Base-by-base conservation (phyloP, 108 stramenopile species). In the Cyclotella baltica region DNA sequence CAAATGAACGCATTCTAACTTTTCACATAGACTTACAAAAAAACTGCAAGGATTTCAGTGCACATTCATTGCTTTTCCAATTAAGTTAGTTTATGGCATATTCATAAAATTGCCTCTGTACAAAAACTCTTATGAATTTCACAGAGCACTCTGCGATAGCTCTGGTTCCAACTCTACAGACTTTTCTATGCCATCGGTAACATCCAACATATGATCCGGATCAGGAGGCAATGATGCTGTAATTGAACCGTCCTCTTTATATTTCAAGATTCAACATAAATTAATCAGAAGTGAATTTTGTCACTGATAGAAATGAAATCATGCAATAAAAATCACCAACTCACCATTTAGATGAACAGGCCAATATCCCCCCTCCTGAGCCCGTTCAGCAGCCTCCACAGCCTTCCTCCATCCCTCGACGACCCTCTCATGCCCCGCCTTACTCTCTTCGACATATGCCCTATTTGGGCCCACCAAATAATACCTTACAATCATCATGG, bases 361-460 rank as follows among this genome's bases (percentile, higher is more conserved):
- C 85, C 83, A 86, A 64, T 88, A 88, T 2, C 85, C 85, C 33
- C 72, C 79, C 25, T 62, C 57, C 51, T 81, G 67, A 31, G 83
- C 79, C 52, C 62, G 52, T 51, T 88, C 80, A 0, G 88, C 90
- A 34, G 68, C 61, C 70, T 78, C 63, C 35, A 91, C 83, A 13
- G 90, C 90, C 62, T 71, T 84, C 58, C 83, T 87, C 80, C 72
- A 89, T 0, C 84, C 75, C 6, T 89, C 88, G 29, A 88, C 72
- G 6, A 91, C 47, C 27, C 48, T 51, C 28, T 87, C 84, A 57
- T 91, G 90, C 11, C 83, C 36, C 35, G 29, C 6, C 76, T 85
- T 18, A 58, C 76, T 73, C 62, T 83, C 73, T 67, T 77, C 47
- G 61, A 79, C 70, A 77, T 73, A 83, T 65, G 19, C 13, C 15